Percentiles rank a stretch among this genome's conserved stretches.
Evolutionary conservation across 306 rosid genomes (phyloP).

Genomic region (Malus sylvestris): DNA sequence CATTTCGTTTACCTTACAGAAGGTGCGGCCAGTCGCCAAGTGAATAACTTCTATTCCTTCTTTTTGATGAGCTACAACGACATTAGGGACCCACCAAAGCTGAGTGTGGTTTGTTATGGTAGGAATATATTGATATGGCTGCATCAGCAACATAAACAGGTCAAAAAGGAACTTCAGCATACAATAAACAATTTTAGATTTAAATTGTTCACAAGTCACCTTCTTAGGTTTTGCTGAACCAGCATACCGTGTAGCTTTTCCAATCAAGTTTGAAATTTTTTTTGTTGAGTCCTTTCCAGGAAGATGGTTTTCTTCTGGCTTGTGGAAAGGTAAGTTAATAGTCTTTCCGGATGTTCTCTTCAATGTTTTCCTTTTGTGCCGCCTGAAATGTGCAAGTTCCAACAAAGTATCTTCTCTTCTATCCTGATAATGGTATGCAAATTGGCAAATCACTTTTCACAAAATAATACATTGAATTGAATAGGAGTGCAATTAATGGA

Average conservation of each 20-base stretch:
- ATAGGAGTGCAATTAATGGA: not conserved
- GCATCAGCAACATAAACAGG: conserved; percentile 32
- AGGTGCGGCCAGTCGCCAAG: conserved; percentile 88
- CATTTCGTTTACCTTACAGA: conserved; percentile 66
- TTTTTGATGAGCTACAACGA: conserved; percentile 88
- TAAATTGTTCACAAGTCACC: conserved; percentile 37
- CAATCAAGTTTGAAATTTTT: conserved; percentile 83
- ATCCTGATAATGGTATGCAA: conserved; percentile 49
- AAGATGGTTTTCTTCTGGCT: conserved; percentile 94
- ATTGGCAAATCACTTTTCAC: conserved; percentile 4
- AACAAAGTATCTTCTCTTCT: conserved; percentile 92
- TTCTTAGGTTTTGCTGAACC: conserved; percentile 75
- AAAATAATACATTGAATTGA: not conserved
- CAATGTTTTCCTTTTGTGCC: conserved; percentile 81
- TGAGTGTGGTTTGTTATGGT: conserved; percentile 96
- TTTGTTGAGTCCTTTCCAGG: conserved; percentile 93
- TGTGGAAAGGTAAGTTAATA: conserved; percentile 56
- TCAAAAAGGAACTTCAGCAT: not conserved
- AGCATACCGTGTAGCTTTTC: conserved; percentile 83
- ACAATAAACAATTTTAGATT: not conserved
- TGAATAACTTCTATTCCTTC: conserved; percentile 96
- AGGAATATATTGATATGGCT: conserved; percentile 77
- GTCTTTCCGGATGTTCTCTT: conserved; percentile 73
- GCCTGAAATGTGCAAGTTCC: conserved; percentile 70
- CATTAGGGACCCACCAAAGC: conserved; percentile 99